Evolutionary conservation across 2,329 filamentous ascomycete species (phyloP).

Genomic region (Colletotrichum sp.): DNA sequence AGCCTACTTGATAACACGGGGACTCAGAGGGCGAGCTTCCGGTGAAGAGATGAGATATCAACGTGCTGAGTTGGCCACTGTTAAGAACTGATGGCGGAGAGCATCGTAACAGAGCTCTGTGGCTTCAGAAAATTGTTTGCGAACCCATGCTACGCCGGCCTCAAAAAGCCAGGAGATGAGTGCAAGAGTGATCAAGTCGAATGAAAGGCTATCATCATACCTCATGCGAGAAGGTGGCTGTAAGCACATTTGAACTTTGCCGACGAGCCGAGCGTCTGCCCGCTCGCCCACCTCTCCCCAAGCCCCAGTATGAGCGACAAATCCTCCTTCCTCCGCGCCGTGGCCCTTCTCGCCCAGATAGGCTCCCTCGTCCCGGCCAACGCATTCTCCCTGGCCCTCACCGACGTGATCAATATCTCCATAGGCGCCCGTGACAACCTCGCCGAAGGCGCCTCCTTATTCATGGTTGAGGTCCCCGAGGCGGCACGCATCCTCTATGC

Average conservation of each 20-base stretch:
- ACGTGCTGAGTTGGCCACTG: not conserved
- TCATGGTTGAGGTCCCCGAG: conserved; percentile 97
- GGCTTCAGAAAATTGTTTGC: not conserved
- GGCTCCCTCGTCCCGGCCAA: conserved; percentile 91
- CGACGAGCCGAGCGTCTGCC: not conserved
- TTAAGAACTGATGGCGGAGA: not conserved
- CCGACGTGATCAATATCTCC: conserved; percentile 92
- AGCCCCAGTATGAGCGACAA: conserved; percentile 99
- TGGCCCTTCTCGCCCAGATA: conserved; percentile 90
- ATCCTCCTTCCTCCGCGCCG: conserved; percentile 92
- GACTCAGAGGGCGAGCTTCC: too few relatives aligned
- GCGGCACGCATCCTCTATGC: conserved; percentile 90
- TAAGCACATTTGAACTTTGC: not conserved
- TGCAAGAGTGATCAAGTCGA: not conserved
- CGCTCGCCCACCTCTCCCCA: conserved; percentile 84
- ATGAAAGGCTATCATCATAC: not conserved
- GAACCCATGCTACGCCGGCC: not conserved
- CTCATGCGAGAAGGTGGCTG: not conserved
- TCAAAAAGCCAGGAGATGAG: not conserved
- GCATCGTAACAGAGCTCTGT: not conserved
- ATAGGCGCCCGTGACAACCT: conserved; percentile 98
- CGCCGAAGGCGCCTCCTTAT: conserved; percentile 91
- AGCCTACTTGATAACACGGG: too few relatives aligned
- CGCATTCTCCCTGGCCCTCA: conserved; percentile 75
- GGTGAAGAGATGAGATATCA: not conserved